Base-by-base conservation (phyloP, 768 basidiomycete species). In the Amanita phalloides region DNA sequence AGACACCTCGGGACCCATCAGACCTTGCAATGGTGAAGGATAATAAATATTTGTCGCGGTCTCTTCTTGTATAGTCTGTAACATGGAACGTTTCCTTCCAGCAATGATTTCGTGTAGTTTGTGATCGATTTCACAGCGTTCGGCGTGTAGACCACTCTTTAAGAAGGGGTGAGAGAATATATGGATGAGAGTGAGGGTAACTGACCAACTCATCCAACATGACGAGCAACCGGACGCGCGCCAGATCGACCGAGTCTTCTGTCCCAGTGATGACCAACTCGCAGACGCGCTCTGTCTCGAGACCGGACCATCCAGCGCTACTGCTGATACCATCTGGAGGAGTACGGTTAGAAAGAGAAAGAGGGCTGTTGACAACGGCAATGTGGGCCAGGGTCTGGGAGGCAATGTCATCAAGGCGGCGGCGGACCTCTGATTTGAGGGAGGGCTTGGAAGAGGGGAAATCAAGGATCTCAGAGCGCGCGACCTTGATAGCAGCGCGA, bases 21-120 rank as follows among this genome's bases (percentile, higher is more conserved):
- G 78, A 37, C 88, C 91, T 60, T 91, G 90, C 38, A 97, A 69
- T 35, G 91, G 86, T 0, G 90, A 90, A 25, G 95, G 94, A 56
- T 88, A 80, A 66, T 97, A 98, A 55, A 98, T 90, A 61, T 97
- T 98, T 49, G 95, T 97, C 0, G 86, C 94, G 0, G 95, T 97
- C 66, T 97, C 93, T 67, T 97, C 92, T 63, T 95, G 91, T 46
- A 99, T 95, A 6, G 85, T 75, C 66, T 98, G 95, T 33, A 99
- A 72, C 30, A 85, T 77, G 54, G 75, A 74, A 44, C 94, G 86
- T 67, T 95, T 95, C 53, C 90, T 82, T 36, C 90, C 90, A 17
- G 91, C 89, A 55, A 96, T 77, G 64, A 96, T 91, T 37, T 84
- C 79, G 65, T 96, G 94, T 2, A 98, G 69, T 62, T 95, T 94